Percentiles rank a stretch among this genome's conserved stretches.
Conservation (phyloP, 2,329 filamentous ascomycete species). For the Neofusicoccum kwambonambiense region DNA sequence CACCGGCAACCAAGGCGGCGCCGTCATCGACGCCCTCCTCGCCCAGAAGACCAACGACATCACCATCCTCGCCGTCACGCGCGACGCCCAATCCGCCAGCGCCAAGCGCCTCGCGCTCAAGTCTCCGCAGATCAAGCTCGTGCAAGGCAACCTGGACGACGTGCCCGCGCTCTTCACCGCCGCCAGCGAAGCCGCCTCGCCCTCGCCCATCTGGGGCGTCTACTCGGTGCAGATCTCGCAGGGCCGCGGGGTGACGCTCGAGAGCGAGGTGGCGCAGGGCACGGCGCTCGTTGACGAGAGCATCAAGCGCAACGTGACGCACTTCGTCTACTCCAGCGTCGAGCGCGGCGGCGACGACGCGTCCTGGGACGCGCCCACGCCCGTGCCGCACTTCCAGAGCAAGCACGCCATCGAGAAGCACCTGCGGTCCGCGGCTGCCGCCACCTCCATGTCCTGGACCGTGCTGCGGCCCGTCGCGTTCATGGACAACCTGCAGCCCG, state of each 20-base stretch:
- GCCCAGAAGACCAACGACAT: constrained; percentile 33
- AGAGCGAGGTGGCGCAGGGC: constrained; percentile 55
- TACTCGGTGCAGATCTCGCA: constrained; percentile 59
- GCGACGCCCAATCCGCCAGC: constrained; percentile 51
- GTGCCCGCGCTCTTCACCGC: constrained; percentile 50
- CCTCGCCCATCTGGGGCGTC: constrained; percentile 56
- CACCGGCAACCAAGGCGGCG: constrained; percentile 49
- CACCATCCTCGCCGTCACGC: constrained; percentile 60
- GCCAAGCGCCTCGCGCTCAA: constrained; percentile 50
- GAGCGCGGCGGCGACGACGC: constrained; percentile 60
- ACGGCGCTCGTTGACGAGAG: constrained; percentile 59
- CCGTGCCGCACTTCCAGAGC: constrained; percentile 60
- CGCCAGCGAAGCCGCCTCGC: constrained; percentile 34
- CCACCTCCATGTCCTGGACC: constrained; percentile 55
- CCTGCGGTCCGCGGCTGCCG: constrained; percentile 48
- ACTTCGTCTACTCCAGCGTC: constrained; percentile 64
- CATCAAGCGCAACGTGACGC: constrained; percentile 54
- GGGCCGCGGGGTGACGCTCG: constrained; percentile 43
- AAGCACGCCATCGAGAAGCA: constrained; percentile 64
- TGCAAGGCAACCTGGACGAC: constrained; percentile 59
- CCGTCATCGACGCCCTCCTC: constrained; percentile 44
- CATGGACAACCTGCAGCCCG: constrained; percentile 57
- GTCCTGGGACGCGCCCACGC: constrained; percentile 47
- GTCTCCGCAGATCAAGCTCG: constrained; percentile 51
- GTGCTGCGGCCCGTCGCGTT: constrained; percentile 63